A percentile compares a stretch with the other conserved stretches of the same genome.
Conservation (phyloP, 2,329 filamentous ascomycete species). For the Domatiomyces globalis region DNA sequence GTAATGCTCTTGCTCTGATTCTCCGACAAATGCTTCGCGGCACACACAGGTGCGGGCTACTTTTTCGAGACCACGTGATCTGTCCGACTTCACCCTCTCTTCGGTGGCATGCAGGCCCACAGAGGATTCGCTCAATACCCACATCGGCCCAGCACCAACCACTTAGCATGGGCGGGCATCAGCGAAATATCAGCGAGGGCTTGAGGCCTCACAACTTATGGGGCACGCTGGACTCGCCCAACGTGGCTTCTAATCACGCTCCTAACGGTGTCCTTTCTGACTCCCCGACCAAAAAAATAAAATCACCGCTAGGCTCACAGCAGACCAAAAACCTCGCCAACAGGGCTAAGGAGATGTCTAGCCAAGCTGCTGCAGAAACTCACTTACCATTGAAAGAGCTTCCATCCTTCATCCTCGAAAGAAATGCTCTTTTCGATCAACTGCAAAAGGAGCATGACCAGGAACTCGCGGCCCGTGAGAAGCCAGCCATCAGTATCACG, state of each 20-base stretch:
- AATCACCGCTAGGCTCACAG: constrained; percentile 22
- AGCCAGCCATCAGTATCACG: constrained; percentile 36
- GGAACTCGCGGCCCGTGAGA: constrained; percentile 45
- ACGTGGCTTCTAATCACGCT: constrained; percentile 13
- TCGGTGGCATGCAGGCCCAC: constrained; percentile 1
- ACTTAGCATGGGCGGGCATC: background rate
- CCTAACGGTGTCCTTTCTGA: constrained; percentile 11
- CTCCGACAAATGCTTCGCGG: background rate
- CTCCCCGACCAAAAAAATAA: constrained; percentile 17
- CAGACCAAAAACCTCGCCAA: constrained; percentile 19
- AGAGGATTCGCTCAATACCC: background rate
- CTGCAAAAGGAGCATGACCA: constrained; percentile 73
- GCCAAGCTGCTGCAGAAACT: constrained; percentile 12
- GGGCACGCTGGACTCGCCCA: constrained; percentile 13
- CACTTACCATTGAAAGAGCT: constrained; percentile 26
- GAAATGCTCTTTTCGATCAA: constrained; percentile 75
- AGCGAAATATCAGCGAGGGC: background rate
- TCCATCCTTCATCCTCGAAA: constrained; percentile 67
- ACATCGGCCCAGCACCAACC: background rate
- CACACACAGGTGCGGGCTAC: background rate
- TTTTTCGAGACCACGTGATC: background rate
- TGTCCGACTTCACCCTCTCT: constrained; percentile 1
- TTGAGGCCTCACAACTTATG: constrained; percentile 18
- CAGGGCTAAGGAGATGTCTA: constrained; percentile 17
- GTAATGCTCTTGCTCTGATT: background rate